Conservation (phyloP, 768 basidiomycete genomes). For the Pleurotus tuoliensis region DNA sequence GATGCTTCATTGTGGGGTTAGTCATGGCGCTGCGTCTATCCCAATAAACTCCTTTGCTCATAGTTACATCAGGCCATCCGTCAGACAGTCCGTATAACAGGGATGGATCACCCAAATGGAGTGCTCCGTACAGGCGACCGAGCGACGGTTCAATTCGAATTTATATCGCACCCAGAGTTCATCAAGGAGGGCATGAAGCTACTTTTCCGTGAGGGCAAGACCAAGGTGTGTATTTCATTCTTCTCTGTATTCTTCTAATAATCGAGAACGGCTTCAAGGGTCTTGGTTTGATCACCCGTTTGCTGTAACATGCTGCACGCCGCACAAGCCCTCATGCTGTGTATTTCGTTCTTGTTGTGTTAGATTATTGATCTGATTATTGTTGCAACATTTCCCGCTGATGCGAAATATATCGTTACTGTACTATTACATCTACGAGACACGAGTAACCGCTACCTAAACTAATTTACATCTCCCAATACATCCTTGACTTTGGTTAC, state of each 20-base stretch:
- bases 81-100: constrained; percentile 89
- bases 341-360: not conserved
- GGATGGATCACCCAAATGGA: constrained; percentile 86
- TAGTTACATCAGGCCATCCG: constrained; percentile 59
- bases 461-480: constrained; percentile 12
- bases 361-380: not conserved
- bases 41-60: no score
- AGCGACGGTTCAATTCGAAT: constrained; percentile 92
- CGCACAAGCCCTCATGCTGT: not conserved
- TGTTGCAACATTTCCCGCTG: not conserved
- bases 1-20: constrained; percentile 89
- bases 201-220: constrained; percentile 92
- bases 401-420: not conserved
- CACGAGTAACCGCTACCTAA: not conserved
- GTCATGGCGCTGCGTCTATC: constrained; percentile 15
- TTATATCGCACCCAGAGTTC: constrained; percentile 88
- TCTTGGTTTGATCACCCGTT: constrained; percentile 69
- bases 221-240: constrained; percentile 57
- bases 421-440: not conserved
- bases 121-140: constrained; percentile 92
- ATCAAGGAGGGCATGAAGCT: constrained; percentile 92
- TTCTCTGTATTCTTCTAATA: not conserved
- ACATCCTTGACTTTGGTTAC: constrained; percentile 1
- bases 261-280: constrained; percentile 40
- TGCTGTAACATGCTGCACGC: constrained; percentile 34